Evolutionary conservation across 2,329 filamentous ascomycete genomes (phyloP).

Genomic region (Fusarium sp.): DNA sequence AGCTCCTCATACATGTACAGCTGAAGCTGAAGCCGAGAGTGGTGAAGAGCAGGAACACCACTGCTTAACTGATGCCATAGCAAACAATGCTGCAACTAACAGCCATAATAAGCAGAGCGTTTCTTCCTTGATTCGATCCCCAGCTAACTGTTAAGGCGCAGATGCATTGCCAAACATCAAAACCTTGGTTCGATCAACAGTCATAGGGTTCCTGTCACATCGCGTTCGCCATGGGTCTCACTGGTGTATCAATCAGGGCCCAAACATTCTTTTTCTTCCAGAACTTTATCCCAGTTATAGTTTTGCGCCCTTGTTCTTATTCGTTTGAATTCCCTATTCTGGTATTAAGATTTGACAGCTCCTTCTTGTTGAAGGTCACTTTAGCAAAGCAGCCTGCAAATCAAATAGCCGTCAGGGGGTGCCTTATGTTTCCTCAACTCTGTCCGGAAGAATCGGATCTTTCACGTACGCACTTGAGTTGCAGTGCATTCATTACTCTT

Average conservation of each 20-base stretch:
- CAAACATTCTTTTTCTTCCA: conserved; percentile 34
- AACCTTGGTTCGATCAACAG: not conserved
- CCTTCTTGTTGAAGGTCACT: conserved; percentile 8
- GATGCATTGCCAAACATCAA: not conserved
- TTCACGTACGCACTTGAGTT: not conserved
- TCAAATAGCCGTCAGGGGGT: not conserved
- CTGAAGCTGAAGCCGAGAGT: not conserved
- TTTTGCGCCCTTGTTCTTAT: conserved; percentile 10
- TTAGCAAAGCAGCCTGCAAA: not conserved
- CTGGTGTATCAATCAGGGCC: conserved; percentile 15
- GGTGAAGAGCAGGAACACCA: not conserved
- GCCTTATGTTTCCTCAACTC: not conserved
- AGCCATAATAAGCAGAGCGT: not conserved
- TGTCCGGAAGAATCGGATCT: not conserved
- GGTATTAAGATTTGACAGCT: not conserved
- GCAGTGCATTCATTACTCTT: not conserved
- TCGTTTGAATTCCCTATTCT: not conserved
- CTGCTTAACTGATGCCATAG: not conserved
- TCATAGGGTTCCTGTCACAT: conserved; percentile 12
- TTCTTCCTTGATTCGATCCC: not conserved
- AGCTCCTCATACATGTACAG: not conserved
- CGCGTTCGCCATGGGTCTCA: conserved; percentile 10
- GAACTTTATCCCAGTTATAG: conserved; percentile 23
- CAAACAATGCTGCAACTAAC: not conserved
- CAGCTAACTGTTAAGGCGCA: not conserved